phyloP scores from a whole-genome alignment of 1,284 basidiomycete genomes.

The Volvariella surrecta region DNA sequence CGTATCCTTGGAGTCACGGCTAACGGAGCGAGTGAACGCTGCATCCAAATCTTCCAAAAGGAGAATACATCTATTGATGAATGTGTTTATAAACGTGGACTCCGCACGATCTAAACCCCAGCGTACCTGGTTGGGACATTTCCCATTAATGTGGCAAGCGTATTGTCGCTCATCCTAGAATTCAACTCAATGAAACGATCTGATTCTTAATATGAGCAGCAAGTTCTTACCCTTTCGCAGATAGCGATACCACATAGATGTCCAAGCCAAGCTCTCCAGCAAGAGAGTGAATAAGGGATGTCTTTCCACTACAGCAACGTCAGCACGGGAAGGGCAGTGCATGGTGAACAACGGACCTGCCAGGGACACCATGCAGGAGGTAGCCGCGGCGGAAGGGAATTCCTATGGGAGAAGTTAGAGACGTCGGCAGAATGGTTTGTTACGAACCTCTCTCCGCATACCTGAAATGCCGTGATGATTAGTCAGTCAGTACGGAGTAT shows the following conservation, averaged over 20 bases:
- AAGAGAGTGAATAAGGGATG: slow-evolving; percentile 76
- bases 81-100: slow-evolving; percentile 5
- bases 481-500: slow-evolving; percentile 5
- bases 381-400: slow-evolving; percentile 84
- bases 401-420: slow-evolving; percentile 31
- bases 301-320: slow-evolving; percentile 55
- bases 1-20: slow-evolving; percentile 70
- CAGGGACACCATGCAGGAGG: slow-evolving; percentile 75
- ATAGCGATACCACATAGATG: slow-evolving; percentile 81
- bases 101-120: slow-evolving; percentile 8
- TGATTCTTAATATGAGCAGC: slow-evolving; percentile 5
- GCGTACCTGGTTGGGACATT: slow-evolving; percentile 70
- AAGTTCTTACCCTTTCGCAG: slow-evolving; percentile 63
- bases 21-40: slow-evolving; percentile 76
- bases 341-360: slow-evolving; percentile 44
- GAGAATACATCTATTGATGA: slow-evolving; percentile 62
- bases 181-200: slow-evolving; percentile 2
- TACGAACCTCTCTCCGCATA: slow-evolving; percentile 74
- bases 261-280: slow-evolving; percentile 82
- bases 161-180: slow-evolving; percentile 79
- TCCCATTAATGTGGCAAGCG: slow-evolving; percentile 73
- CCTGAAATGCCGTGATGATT: slow-evolving; percentile 28
- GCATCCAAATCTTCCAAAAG: slow-evolving; percentile 85
- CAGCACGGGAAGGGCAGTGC: slow-evolving; percentile 9
- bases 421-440: not conserved